Conservation (phyloP, 768 basidiomycete species). For the Artomyces pyxidatus region DNA sequence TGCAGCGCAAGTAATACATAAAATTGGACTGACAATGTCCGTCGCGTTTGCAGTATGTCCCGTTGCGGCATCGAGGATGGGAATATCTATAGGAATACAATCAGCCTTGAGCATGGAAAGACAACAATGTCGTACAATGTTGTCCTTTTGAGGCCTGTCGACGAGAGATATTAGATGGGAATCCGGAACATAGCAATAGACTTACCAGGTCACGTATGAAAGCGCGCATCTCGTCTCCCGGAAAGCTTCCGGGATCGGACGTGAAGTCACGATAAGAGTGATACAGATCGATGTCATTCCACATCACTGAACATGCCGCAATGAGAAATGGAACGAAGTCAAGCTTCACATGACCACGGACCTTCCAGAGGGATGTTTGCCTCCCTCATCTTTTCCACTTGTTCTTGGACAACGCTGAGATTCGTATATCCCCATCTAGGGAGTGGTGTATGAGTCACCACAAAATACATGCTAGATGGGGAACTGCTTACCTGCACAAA, state of each 20-base stretch:
- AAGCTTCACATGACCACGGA: slow-evolving; percentile 16
- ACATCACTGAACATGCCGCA: slow-evolving; percentile 43
- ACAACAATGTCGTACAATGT: slow-evolving; percentile 32
- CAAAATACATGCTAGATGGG: not conserved
- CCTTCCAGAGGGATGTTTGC: slow-evolving; percentile 76
- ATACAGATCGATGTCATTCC: slow-evolving; percentile 75
- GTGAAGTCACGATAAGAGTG: slow-evolving; percentile 66
- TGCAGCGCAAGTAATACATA: not conserved
- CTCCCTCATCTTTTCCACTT: slow-evolving; percentile 50
- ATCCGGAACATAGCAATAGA: slow-evolving; percentile 6
- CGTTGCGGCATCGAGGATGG: slow-evolving; percentile 62
- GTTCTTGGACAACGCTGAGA: slow-evolving; percentile 47
- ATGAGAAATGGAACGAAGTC: not conserved
- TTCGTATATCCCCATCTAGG: slow-evolving; percentile 42
- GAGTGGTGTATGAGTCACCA: not conserved
- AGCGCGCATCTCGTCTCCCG: slow-evolving; percentile 39
- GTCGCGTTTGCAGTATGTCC: slow-evolving; percentile 48
- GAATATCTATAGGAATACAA: slow-evolving; percentile 39
- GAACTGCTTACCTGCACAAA: slow-evolving; percentile 38
- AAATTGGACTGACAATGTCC: slow-evolving; percentile 42
- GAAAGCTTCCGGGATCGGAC: slow-evolving; percentile 55
- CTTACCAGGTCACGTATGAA: slow-evolving; percentile 54
- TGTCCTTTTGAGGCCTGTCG: slow-evolving; percentile 39
- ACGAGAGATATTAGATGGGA: not conserved
- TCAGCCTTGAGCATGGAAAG: not conserved